These are phyloP conservation scores for Diaporthe aspalathi DNA, from an alignment of 2,329 filamentous ascomycete genomes.

Conservation along the genomic window DNA sequence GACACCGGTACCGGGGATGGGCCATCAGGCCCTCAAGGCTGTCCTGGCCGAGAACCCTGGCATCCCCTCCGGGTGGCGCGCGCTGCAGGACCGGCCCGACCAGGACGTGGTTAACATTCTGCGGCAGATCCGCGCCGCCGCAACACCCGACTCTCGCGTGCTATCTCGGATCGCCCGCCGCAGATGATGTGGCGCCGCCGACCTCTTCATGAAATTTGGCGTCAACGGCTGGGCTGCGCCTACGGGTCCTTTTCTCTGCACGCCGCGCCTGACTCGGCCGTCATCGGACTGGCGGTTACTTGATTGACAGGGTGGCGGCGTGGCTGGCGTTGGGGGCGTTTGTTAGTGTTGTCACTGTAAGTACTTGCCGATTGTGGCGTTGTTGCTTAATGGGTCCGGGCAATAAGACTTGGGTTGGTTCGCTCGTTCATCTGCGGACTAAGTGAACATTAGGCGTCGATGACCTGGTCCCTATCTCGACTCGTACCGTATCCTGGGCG, in stretches of 20 bases:
- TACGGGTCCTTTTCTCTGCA: conserved; percentile 24
- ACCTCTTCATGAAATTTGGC: conserved; percentile 44
- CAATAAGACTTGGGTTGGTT: too few species aligned
- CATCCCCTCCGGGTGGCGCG: conserved; percentile 43
- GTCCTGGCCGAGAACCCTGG: conserved; percentile 38
- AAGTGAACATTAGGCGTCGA: not conserved
- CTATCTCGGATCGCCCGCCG: conserved; percentile 43
- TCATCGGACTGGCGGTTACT: conserved; percentile 21
- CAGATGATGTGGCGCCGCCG: conserved; percentile 42
- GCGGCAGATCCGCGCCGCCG: conserved; percentile 40
- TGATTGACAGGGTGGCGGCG: not conserved
- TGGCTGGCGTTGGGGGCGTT: not conserved
- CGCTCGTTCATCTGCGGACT: not conserved
- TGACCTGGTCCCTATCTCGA: not conserved
- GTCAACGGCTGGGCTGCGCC: conserved; percentile 38
- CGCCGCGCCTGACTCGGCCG: not conserved
- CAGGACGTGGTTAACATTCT: conserved; percentile 41
- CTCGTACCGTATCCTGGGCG: not conserved
- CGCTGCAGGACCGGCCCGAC: conserved; percentile 45
- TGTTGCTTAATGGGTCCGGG: not conserved
- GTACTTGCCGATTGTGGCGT: not conserved
- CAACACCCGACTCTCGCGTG: conserved; percentile 41
- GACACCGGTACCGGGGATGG: conserved; percentile 43
- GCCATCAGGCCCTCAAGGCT: conserved; percentile 40
- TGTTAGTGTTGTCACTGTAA: not conserved